Conservation (phyloP, 2,329 filamentous ascomycete genomes). For the Ceratocystis variospora region DNA sequence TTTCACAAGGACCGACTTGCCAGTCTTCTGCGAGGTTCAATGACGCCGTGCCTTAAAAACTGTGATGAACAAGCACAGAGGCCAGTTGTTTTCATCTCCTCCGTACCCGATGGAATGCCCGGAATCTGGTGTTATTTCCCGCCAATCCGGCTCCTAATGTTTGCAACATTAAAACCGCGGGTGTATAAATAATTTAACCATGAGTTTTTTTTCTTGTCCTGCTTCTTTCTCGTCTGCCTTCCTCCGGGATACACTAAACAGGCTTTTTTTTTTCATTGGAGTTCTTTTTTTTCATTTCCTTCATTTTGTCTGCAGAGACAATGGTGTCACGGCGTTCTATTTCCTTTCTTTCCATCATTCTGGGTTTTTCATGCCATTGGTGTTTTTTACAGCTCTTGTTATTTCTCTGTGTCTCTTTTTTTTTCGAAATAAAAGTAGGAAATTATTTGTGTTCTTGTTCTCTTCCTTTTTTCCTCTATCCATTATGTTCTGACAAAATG, state of each 20-base stretch:
- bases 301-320: slow-evolving; percentile 2
- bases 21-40: not conserved
- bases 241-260: not conserved
- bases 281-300: not conserved
- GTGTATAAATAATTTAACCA: not conserved
- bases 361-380: too few relatives aligned
- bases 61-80: not conserved
- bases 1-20: not conserved
- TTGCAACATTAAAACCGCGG: not conserved
- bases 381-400: slow-evolving; percentile 8
- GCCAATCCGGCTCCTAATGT: not conserved
- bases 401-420: not conserved
- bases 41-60: not conserved
- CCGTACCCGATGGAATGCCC: not conserved
- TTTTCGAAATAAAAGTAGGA: slow-evolving; percentile 3
- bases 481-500: too few relatives aligned
- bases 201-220: slow-evolving; percentile 4
- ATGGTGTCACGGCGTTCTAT: slow-evolving; percentile 6
- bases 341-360: not conserved
- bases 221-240: not conserved
- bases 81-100: not conserved
- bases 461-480: not conserved
- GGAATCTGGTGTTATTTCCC: not conserved
- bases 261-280: slow-evolving; percentile 5
- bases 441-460: not conserved